Base-by-base conservation (phyloP, 2,329 filamentous ascomycete genomes). In the Fonsecaea pugnacius region DNA sequence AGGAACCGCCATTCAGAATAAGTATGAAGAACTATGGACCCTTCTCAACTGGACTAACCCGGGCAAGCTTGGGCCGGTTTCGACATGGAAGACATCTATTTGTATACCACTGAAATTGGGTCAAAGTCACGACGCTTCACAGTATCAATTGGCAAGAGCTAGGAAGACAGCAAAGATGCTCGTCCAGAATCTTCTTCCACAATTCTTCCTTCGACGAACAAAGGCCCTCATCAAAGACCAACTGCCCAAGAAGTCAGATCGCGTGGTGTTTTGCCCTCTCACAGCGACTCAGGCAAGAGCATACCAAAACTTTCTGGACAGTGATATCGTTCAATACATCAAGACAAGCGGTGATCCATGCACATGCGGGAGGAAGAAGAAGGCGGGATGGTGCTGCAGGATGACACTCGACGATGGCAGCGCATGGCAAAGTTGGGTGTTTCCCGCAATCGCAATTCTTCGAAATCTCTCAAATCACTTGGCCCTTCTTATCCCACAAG, bases 1-100 rank as follows among this genome's bases (percentile, higher is more conserved):
- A 0, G 95, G 95, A 1, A 99, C 95, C 0, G 94, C 94, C 0
- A 97, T 99, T 51, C 95, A 99, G 74, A 99, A 99, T 76, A 95
- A 91, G 70, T 99, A 99, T 75, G 92, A 97, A 74, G 95, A 99
- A 75, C 83, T 99, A 0, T 99, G 94, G 94, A 96, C 92, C 0
- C 82, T 99, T 0, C 81, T 99, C 2, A 96, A 99, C 74, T 99
- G 95, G 95, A 93, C 92, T 0, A 95, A 96, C 70, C 95, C 95
- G 0, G 94, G 92, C 0, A 78, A 77, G 43, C 84, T 90, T 67
- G 87, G 88, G 0, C 85, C 87, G 0, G 78, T 90, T 9, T 80
- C 84, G 4, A 90, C 91, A 48, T 99, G 95, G 95, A 89, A 87
- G 72, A 82, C 84, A 21, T 87, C 85, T 40, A 91, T 99, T 64